Conservation (phyloP, 257 asterid species). For the Agastache rugosa region DNA sequence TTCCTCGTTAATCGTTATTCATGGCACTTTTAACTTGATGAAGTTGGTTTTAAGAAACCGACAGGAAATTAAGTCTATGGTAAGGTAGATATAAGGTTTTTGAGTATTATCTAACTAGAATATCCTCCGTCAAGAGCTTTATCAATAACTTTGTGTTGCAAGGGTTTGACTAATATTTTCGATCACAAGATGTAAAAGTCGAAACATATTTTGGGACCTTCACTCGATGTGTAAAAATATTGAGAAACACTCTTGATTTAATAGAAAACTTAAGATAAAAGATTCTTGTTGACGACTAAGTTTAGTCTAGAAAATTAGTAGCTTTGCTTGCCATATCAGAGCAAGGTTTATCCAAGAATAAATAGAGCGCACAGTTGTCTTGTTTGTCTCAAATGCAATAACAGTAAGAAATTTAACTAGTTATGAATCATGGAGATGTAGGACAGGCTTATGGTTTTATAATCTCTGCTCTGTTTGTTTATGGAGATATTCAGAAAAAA, state of each 20-base stretch:
- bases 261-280: neutral
- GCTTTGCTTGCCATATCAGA: neutral
- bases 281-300: neutral
- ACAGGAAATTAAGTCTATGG: neutral
- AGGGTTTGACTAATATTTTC: neutral
- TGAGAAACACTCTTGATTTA: neutral
- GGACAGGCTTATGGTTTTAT: neutral
- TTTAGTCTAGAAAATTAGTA: neutral
- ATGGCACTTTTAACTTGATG: neutral
- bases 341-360: neutral
- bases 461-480: neutral
- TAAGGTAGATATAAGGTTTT: neutral
- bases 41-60: neutral
- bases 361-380: neutral
- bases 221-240: constrained; percentile 2
- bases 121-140: neutral
- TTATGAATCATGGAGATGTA: neutral
- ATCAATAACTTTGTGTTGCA: neutral
- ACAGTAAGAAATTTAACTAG: neutral
- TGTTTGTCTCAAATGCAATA: neutral
- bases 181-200: neutral
- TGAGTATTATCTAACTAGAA: neutral
- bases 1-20: neutral
- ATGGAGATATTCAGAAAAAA: neutral
- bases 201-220: neutral